A percentile compares a stretch with the other conserved stretches of the same genome.
These are phyloP conservation scores for Ensete ventricosum DNA, from an alignment of 176 grass and related monocot genomes.

Conservation along the genomic window DNA sequence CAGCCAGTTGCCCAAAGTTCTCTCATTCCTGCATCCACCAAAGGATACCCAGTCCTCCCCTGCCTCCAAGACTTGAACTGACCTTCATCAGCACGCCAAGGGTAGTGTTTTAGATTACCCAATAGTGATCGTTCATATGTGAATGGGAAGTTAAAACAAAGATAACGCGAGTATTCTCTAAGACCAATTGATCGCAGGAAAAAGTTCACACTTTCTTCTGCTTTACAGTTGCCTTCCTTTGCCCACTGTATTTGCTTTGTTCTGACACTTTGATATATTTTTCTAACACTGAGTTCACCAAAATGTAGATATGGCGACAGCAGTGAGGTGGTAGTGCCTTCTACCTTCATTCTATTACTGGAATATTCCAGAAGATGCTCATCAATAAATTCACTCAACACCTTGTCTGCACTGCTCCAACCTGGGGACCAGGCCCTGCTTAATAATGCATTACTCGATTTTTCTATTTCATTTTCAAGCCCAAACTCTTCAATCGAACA, in stretches of 20 bases:
- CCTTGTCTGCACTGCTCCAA: conserved; percentile 60
- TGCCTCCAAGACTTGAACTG: conserved; percentile 83
- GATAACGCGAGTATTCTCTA: conserved; percentile 82
- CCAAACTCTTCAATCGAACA: conserved; percentile 56
- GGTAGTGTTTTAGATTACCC: conserved; percentile 65
- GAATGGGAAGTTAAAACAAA: conserved; percentile 87
- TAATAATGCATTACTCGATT: conserved; percentile 79
- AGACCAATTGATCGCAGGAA: conserved; percentile 72
- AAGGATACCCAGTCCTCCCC: conserved; percentile 78
- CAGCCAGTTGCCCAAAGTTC: conserved; percentile 96
- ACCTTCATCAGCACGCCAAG: conserved; percentile 54
- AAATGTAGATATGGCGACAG: conserved; percentile 85
- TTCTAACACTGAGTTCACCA: conserved; percentile 77
- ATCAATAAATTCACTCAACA: conserved; percentile 51
- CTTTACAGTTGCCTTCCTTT: conserved; percentile 49
- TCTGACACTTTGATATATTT: conserved; percentile 50
- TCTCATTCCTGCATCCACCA: conserved; percentile 97
- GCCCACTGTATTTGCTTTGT: conserved; percentile 50
- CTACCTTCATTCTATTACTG: conserved; percentile 58
- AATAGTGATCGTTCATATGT: conserved; percentile 60
- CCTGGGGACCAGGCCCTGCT: conserved; percentile 75
- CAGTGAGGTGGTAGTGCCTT: conserved; percentile 54
- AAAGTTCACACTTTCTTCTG: conserved; percentile 49
- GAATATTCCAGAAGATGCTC: conserved; percentile 61
- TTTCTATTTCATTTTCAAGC: conserved; percentile 73